Conservation (phyloP, 352 stramenopile genomes). For the Phytophthora megakarya region DNA sequence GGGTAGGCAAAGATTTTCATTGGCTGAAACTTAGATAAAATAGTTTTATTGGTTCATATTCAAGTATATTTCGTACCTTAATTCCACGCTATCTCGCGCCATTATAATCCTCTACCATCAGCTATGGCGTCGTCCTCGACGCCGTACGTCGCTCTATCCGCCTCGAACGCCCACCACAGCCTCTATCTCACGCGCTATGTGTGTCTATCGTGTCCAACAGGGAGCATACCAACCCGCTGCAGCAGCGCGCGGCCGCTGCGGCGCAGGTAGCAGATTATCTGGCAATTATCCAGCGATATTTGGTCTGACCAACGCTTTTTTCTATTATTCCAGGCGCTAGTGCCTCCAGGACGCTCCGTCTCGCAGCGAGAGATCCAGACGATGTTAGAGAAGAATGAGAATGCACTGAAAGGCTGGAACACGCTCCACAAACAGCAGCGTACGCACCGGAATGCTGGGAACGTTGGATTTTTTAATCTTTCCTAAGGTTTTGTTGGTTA, state of each 20-base stretch:
- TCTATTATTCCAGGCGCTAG: conserved; percentile 21
- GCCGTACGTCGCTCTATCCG: conserved; percentile 22
- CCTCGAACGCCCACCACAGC: neutral
- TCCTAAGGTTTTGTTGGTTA: no score
- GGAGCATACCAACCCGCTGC: conserved; percentile 40
- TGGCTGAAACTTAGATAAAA: conserved; percentile 18
- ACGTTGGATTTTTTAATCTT: no score
- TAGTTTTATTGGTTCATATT: conserved; percentile 10
- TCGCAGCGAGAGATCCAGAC: conserved; percentile 71
- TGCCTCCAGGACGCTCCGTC: conserved; percentile 54
- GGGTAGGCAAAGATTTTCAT: neutral
- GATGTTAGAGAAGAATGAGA: conserved; percentile 90
- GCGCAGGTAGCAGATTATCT: conserved; percentile 44
- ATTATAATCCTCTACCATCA: conserved; percentile 4
- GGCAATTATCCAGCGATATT: neutral
- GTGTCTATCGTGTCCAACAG: conserved; percentile 14
- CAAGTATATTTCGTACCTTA: conserved; percentile 19
- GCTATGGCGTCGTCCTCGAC: conserved; percentile 35
- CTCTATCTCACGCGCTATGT: conserved; percentile 20
- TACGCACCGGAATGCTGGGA: conserved; percentile 38
- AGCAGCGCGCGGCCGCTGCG: conserved; percentile 64
- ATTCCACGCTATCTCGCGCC: conserved; percentile 10
- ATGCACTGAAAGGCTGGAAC: conserved; percentile 74
- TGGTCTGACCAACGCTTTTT: neutral
- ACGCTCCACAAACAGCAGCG: conserved; percentile 75